Conservation (phyloP, 768 basidiomycete genomes). For the Tephrocybe sp. region DNA sequence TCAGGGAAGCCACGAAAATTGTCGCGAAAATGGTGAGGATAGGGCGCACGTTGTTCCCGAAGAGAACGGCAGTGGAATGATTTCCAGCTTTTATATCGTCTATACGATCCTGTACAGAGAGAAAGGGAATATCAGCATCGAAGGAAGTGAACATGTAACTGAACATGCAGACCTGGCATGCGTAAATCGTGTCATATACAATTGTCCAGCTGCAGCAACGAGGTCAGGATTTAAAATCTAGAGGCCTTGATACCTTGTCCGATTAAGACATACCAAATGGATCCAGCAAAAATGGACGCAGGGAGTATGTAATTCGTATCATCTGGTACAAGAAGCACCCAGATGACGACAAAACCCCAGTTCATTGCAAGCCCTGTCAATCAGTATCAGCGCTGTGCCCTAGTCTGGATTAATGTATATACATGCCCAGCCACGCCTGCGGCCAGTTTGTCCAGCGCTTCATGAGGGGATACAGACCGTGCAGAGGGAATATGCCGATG, state of each 20-base stretch:
- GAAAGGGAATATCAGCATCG: conserved; percentile 42
- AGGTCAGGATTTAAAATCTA: neutral
- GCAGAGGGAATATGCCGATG: conserved; percentile 23
- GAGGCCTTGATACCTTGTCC: neutral
- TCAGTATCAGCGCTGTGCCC: neutral
- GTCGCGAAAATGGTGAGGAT: conserved; percentile 42
- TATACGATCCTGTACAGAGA: conserved; percentile 55
- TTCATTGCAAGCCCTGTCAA: conserved; percentile 24
- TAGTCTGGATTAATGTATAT: too few relatives aligned
- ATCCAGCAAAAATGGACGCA: conserved; percentile 7
- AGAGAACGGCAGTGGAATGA: conserved; percentile 56
- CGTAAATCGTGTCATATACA: conserved; percentile 15
- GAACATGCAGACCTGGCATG: conserved; percentile 10
- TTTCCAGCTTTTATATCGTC: conserved; percentile 56
- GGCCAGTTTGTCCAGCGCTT: conserved; percentile 43
- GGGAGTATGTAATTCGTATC: conserved; percentile 1
- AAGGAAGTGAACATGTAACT: neutral
- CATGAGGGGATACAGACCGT: conserved; percentile 39
- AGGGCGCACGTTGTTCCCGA: conserved; percentile 41
- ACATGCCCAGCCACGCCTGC: conserved; percentile 36
- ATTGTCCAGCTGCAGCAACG: conserved; percentile 10
- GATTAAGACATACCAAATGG: neutral
- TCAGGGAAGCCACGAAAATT: conserved; percentile 38
- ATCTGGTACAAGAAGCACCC: conserved; percentile 16
- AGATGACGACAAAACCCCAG: conserved; percentile 23